Conservation (phyloP, 805 yeast species). For the Metschnikowia matae region DNA sequence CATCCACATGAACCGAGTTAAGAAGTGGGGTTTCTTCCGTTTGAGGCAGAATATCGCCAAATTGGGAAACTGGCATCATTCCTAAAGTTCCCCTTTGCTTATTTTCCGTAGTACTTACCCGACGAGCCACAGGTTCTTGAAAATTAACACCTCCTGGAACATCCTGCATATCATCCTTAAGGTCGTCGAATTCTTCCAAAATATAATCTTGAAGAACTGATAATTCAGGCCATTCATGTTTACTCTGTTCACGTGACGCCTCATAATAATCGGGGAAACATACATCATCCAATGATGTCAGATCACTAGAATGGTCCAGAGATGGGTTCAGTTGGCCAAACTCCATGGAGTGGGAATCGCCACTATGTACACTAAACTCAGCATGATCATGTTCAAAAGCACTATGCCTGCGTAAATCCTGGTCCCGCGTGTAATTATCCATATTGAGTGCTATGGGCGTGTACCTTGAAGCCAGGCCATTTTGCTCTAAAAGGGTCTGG, state of each 20-base stretch:
- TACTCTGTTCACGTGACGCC: constrained; percentile 20
- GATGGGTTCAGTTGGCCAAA: constrained; percentile 60
- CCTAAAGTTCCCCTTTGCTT: not conserved
- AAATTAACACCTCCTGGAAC: constrained; percentile 32
- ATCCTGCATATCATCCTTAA: constrained; percentile 20
- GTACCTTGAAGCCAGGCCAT: constrained; percentile 11
- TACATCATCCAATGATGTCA: constrained; percentile 85
- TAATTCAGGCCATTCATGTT: constrained; percentile 76
- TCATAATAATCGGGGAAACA: constrained; percentile 75
- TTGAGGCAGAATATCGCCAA: constrained; percentile 11
- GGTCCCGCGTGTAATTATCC: constrained; percentile 36
- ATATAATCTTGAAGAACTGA: constrained; percentile 72
- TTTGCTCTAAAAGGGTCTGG: constrained; percentile 23
- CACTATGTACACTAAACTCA: constrained; percentile 9
- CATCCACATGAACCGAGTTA: constrained; percentile 28
- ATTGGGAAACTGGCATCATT: not conserved
- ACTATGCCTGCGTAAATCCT: constrained; percentile 12
- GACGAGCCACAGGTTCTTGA: constrained; percentile 30
- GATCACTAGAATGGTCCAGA: constrained; percentile 55
- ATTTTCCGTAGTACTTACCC: constrained; percentile 7
- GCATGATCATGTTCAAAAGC: constrained; percentile 12
- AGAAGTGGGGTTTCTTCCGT: constrained; percentile 30
- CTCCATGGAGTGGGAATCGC: constrained; percentile 22
- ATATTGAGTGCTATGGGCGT: constrained; percentile 36
- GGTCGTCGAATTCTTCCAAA: constrained; percentile 53